phyloP scores from a whole-genome alignment of 1,284 basidiomycete genomes.

The Boletus sp. region DNA sequence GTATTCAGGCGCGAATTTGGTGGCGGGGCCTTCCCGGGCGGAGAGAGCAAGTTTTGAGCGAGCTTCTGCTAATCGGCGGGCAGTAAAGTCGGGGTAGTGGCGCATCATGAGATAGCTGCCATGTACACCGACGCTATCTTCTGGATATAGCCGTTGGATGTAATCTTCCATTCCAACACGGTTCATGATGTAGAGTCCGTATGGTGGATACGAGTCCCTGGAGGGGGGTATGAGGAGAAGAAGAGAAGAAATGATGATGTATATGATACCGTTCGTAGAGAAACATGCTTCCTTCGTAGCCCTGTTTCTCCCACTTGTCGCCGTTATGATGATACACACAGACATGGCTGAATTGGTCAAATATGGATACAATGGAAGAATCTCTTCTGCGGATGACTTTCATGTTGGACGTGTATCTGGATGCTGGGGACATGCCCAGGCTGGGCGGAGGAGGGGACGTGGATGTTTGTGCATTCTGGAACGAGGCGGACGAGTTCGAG shows the following conservation, averaged over 20 bases:
- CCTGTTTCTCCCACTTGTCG: conserved; percentile 77
- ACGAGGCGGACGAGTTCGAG: conserved; percentile 22
- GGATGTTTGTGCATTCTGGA: conserved; percentile 10
- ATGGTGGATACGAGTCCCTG: conserved; percentile 69
- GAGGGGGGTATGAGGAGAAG: conserved; percentile 3
- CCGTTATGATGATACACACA: conserved; percentile 73
- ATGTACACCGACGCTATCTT: conserved; percentile 69
- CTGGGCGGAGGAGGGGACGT: conserved; percentile 1
- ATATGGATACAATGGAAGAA: conserved; percentile 72
- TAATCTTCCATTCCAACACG: conserved; percentile 84
- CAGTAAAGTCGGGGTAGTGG: conserved; percentile 66
- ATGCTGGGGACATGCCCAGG: conserved; percentile 51
- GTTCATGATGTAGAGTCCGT: conserved; percentile 86
- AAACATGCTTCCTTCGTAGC: conserved; percentile 86
- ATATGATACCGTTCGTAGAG: conserved; percentile 69
- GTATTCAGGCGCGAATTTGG: conserved; percentile 49
- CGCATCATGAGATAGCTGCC: conserved; percentile 72
- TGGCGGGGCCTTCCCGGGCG: conserved; percentile 32
- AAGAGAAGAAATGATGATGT: neutral
- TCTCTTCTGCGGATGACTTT: conserved; percentile 80
- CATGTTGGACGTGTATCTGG: conserved; percentile 73
- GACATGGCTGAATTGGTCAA: conserved; percentile 83
- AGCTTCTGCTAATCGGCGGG: conserved; percentile 41
- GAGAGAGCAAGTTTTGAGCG: conserved; percentile 31
- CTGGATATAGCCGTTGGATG: conserved; percentile 70